Percentiles rank a stretch among this genome's conserved stretches.
Evolutionary conservation across 768 basidiomycete species (phyloP).

Genomic region (Podaxis mareebaensis): DNA sequence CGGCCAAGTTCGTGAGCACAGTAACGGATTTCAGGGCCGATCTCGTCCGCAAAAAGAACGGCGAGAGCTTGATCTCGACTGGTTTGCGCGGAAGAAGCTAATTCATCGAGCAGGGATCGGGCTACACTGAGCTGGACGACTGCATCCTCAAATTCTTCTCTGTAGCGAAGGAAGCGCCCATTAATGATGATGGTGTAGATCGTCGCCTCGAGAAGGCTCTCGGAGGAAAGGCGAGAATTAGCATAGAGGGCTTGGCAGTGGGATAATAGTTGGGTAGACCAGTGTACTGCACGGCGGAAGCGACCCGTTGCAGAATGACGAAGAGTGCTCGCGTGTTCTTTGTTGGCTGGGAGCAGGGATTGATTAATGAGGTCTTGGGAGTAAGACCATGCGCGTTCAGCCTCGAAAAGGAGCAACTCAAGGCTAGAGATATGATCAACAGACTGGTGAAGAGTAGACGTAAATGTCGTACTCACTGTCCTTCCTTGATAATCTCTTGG

Average conservation of each 20-base stretch:
- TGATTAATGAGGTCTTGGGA: conserved; percentile 73
- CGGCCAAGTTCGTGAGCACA: conserved; percentile 88
- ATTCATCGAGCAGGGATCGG: conserved; percentile 66
- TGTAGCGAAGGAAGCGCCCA: conserved; percentile 79
- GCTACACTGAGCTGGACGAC: conserved; percentile 79
- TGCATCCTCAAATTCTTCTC: conserved; percentile 74
- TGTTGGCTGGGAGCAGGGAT: conserved; percentile 51
- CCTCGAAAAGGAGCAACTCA: conserved; percentile 83
- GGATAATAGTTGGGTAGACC: conserved; percentile 76
- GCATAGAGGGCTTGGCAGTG: conserved; percentile 67
- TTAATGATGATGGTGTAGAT: conserved; percentile 80
- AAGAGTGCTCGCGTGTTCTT: conserved; percentile 52
- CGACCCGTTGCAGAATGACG: conserved; percentile 78
- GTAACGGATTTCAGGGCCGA: conserved; percentile 89
- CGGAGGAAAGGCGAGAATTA: conserved; percentile 51
- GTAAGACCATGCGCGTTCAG: conserved; percentile 91
- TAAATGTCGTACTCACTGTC: conserved; percentile 56
- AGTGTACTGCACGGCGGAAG: conserved; percentile 77
- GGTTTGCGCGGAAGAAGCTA: conserved; percentile 62
- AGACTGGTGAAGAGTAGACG: conserved; percentile 14
- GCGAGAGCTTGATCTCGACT: conserved; percentile 89
- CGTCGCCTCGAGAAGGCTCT: conserved; percentile 65
- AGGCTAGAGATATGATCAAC: conserved; percentile 46
- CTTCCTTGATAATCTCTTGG: conserved; percentile 73
- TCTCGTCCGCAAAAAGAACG: conserved; percentile 78